These are phyloP conservation scores for Tylopilus sp. DNA, from an alignment of 768 basidiomycete genomes.

Conservation along the genomic window DNA sequence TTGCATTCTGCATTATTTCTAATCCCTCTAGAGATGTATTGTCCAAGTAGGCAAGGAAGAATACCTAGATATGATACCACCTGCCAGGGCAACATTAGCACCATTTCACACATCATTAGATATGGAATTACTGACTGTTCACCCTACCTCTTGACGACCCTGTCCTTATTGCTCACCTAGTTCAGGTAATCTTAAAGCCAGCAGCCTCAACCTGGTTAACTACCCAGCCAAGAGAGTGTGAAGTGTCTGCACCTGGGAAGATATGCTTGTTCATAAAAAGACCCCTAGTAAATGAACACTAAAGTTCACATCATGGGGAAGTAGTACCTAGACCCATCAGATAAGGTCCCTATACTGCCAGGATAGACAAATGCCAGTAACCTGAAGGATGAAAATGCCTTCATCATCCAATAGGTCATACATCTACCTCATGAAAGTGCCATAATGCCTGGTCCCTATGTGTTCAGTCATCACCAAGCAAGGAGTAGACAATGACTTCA, in stretches of 20 bases:
- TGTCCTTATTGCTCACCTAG: constrained; percentile 93
- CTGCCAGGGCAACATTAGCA: no score
- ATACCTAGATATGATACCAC: no score
- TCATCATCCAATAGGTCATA: constrained; percentile 94
- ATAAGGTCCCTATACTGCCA: constrained; percentile 99
- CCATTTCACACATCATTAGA: no score
- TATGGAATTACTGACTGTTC: no score
- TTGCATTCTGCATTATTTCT: no score
- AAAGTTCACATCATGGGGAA: not conserved
- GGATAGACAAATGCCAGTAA: no score
- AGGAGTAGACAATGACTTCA: constrained; percentile 86
- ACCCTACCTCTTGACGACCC: constrained; percentile 85
- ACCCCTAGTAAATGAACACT: constrained; percentile 51
- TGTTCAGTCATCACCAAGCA: constrained; percentile 99
- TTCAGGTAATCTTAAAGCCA: constrained; percentile 98
- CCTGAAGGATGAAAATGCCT: constrained; percentile 87
- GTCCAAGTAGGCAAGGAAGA: no score
- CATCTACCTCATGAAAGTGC: constrained; percentile 83
- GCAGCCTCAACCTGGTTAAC: constrained; percentile 81
- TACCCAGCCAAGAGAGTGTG: constrained; percentile 94
- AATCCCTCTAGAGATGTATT: no score
- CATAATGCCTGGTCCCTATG: constrained; percentile 92
- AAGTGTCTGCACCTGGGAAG: constrained; percentile 98
- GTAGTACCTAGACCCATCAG: constrained; percentile 53
- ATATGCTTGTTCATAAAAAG: constrained; percentile 98